Evolutionary conservation across 257 asterid genomes (phyloP), one percentile per base, ranked within the genome.

Genomic region (Nicotiana tabacum): DNA sequence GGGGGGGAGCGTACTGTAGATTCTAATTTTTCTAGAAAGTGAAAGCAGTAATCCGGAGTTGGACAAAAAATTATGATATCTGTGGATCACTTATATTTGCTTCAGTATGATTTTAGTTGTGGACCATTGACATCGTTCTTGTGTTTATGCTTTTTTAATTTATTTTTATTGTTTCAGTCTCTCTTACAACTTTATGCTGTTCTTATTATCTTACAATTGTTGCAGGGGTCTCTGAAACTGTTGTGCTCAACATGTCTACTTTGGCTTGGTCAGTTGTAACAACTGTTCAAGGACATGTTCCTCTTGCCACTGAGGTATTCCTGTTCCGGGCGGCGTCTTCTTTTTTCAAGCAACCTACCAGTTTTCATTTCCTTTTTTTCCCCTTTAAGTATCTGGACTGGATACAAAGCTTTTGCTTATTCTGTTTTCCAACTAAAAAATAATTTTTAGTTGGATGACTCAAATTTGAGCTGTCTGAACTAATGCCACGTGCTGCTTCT

Each of bases 301-400:
- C 99, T 84, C 89, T 96, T 88, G 99, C 98, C 68, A 93, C 98
- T 66, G 99, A 96, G 99, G 99, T 96, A 92, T 62, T 80, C 85
- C 55, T 80, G 53, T 80, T 69, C 62, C 77, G 55, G 83, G 82
- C 62, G 70, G 68, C 29, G 67, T 66, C 78, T 62, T 56, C 46
- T 81, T 46, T 68, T 48, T 70, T 33, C 48, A 51, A 85, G 81
- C 24, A 24, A n/a, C 27, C n/a, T 35, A 77, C 39, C 60, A 53
- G 66, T 57, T 86, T 83, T 0, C 3, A 2, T 43, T 43, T 8
- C 48, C 48, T 46, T 78, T 69, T 77, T 58, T 77, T 72, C 48
- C 43, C 53, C 15, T 48, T 51, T 8, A 74, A 74, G 62, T 39
- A 74, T 74, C 29, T 72, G 79, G 11, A 43, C 9, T 8, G 64